phyloP scores from a whole-genome alignment of 371 early-diverging fungal genomes.

The Blakeslea trispora region DNA sequence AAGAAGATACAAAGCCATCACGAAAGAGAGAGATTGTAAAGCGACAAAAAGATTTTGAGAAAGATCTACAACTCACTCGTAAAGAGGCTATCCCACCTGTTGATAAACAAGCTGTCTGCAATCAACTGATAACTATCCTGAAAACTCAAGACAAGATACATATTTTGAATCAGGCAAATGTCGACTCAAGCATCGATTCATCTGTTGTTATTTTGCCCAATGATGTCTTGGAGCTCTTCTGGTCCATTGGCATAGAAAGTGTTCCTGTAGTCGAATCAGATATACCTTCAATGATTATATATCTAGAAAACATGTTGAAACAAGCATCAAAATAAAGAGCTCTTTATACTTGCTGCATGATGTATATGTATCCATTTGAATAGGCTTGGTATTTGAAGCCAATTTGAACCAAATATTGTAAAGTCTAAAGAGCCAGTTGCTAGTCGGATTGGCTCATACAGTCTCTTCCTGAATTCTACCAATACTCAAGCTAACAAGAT shows the following conservation, averaged over 20 bases:
- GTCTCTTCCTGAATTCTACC: too few species aligned
- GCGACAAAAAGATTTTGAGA: conserved; percentile 23
- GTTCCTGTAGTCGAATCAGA: background rate
- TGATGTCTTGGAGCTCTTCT: conserved; percentile 10
- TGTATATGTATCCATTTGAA: too few species aligned
- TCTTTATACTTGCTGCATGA: too few species aligned
- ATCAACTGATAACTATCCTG: background rate
- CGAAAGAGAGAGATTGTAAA: conserved; percentile 20
- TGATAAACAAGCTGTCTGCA: too few species aligned
- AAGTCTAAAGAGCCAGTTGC: too few species aligned
- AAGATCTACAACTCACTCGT: conserved; percentile 6
- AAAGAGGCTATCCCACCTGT: background rate
- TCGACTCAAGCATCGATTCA: conserved; percentile 1
- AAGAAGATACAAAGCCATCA: conserved; percentile 6
- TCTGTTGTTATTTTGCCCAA: conserved; percentile 5
- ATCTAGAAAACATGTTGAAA: background rate
- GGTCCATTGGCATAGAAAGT: conserved; percentile 3
- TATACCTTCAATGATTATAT: background rate
- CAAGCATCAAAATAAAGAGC: background rate
- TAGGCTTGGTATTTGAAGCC: too few species aligned
- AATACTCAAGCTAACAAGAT: too few species aligned
- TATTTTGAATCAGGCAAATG: background rate
- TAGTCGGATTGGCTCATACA: too few species aligned
- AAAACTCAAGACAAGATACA: background rate
- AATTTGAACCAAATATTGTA: too few species aligned